Base-by-base conservation (phyloP, 805 yeast genomes). In the Candida xyloterini region DNA sequence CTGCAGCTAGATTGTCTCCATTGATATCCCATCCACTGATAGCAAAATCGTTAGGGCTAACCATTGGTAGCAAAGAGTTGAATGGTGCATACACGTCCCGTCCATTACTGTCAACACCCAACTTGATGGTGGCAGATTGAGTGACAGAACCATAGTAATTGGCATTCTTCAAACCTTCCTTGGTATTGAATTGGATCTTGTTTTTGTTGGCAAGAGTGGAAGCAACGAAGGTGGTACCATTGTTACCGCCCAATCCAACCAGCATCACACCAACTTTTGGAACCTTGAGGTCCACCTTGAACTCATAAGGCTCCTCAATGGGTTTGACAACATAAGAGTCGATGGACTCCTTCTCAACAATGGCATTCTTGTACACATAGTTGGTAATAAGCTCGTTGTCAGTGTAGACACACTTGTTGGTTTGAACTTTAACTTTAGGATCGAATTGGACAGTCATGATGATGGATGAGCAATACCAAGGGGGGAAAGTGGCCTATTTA, bases 171-270 rank as follows among this genome's bases (percentile, higher is more conserved):
- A 70, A 72, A 38, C 96, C 95, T 40, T 80, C 81, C 67, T 88
- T 89, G 55, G 84, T 88, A 59, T 85, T 79, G 70, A 90, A 90
- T 36, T 77, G 65, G 48, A 90, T 62, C 47, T 84, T 74, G 62
- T 85, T 74, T 56, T 82, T 87, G 72, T 90, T 90, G 44, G 97
- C 95, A 50, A 84, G 76, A 36, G 81, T 73, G 8, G 96, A 82
- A 31, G 91, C 89, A 39, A 89, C 78, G 50, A 91, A 73, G 10
- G 98, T 90, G 43, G 96, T 76, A 65, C 97, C 98, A 60, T 90
- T 90, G 73, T 90, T 90, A 66, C 98, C 98, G 54, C 97, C 97
- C 51, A 90, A 73, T 53, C 98, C 98, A 25, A 90, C 97, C 47
- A 91, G 73, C 79, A 90, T 66, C 48, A 90, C 71, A 54, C 98